Conservation (phyloP, 2,329 filamentous ascomycete species). For the Sporothrix pseudoabietina region DNA sequence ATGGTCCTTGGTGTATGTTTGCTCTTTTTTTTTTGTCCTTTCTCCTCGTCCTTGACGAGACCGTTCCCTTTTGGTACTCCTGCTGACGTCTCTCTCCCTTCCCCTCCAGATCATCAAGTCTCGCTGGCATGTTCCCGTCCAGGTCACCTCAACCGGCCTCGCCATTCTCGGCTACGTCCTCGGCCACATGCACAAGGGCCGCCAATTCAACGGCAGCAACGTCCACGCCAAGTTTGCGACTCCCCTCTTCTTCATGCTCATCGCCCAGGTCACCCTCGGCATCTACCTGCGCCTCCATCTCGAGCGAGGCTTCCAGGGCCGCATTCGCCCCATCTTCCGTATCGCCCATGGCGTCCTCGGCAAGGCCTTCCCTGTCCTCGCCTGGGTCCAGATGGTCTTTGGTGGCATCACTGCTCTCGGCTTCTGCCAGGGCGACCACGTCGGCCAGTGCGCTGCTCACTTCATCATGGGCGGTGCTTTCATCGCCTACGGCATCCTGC, state of each 20-base stretch:
- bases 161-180: slow-evolving; percentile 86
- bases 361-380: slow-evolving; percentile 80
- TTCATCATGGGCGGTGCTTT: slow-evolving; percentile 99
- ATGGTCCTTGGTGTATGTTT: slow-evolving; percentile 87
- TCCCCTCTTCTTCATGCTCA: slow-evolving; percentile 76
- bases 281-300: slow-evolving; percentile 88
- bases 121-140: slow-evolving; percentile 90
- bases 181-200: slow-evolving; percentile 85
- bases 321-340: slow-evolving; percentile 72
- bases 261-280: slow-evolving; percentile 75
- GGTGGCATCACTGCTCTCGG: slow-evolving; percentile 90
- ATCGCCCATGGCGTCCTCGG: slow-evolving; percentile 78
- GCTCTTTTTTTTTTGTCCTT: background rate
- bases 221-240: slow-evolving; percentile 81
- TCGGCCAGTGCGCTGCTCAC: slow-evolving; percentile 90
- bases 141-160: slow-evolving; percentile 72
- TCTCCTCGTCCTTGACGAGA: background rate
- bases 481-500: slow-evolving; percentile 85
- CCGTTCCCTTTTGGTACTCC: background rate
- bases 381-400: slow-evolving; percentile 95
- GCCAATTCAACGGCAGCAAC: slow-evolving; percentile 75
- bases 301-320: slow-evolving; percentile 74
- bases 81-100: slow-evolving; percentile 6
- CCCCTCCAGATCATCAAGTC: slow-evolving; percentile 75
- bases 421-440: slow-evolving; percentile 88